These are phyloP conservation scores for Fusarium sp. DNA, from an alignment of 2,329 filamentous ascomycete genomes.

Conservation along the genomic window DNA sequence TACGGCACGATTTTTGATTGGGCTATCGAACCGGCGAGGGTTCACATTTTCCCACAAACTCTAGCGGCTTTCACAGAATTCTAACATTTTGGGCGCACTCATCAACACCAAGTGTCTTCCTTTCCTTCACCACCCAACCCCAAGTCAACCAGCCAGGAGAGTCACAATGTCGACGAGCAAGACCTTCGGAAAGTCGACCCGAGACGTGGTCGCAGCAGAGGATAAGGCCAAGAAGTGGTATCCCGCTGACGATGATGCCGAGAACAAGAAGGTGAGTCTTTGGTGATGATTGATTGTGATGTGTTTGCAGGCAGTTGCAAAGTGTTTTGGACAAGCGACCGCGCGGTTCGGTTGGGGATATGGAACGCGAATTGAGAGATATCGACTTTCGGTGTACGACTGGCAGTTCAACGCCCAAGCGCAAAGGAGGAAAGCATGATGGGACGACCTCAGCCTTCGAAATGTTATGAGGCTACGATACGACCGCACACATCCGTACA, in stretches of 20 bases:
- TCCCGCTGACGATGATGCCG: conserved; percentile 89
- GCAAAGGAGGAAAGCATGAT: conserved; percentile 17
- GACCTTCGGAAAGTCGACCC: conserved; percentile 97
- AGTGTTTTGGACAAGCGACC: conserved; percentile 4
- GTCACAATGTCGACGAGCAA: conserved; percentile 85
- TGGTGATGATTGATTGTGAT: conserved; percentile 43
- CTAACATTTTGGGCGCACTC: conserved; percentile 54
- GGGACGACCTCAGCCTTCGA: conserved; percentile 23
- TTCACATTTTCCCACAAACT: conserved; percentile 61
- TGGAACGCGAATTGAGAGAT: conserved; percentile 22
- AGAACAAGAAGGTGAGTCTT: conserved; percentile 92
- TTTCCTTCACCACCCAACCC: conserved; percentile 52
- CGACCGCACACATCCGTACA: conserved; percentile 25
- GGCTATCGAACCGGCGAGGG: conserved; percentile 54
- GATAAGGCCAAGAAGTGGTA: conserved; percentile 99
- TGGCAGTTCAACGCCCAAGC: conserved; percentile 24
- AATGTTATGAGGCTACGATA: conserved; percentile 29
- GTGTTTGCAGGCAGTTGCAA: conserved; percentile 32
- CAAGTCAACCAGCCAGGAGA: conserved; percentile 57
- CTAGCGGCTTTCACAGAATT: conserved; percentile 58
- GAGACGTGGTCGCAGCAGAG: conserved; percentile 85
- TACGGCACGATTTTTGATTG: conserved; percentile 3
- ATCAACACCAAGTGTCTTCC: conserved; percentile 54
- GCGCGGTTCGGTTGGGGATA: conserved; percentile 14
- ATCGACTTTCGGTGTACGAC: conserved; percentile 15